A percentile compares a stretch with the other conserved stretches of the same genome.
These are phyloP conservation scores for Austroboletus rostrupii DNA, from an alignment of 1,284 basidiomycete species.

Conservation along the genomic window DNA sequence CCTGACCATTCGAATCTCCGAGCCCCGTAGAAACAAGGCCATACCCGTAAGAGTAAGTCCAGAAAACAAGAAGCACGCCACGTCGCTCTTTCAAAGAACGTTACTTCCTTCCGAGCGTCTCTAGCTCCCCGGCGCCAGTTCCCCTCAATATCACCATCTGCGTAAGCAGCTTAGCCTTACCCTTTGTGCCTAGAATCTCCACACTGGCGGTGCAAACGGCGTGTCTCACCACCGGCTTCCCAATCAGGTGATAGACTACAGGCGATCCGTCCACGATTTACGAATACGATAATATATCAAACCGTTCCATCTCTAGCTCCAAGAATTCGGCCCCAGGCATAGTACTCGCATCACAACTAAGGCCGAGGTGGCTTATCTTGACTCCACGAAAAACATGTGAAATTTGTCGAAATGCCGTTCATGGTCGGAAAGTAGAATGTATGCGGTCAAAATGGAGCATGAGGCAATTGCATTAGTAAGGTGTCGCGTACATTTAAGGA, in stretches of 20 bases:
- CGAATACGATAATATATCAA: too few species aligned
- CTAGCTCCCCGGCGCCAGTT: neutral
- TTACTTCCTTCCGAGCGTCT: too few species aligned
- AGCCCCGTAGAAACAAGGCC: slow-evolving; percentile 11
- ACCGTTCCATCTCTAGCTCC: too few species aligned
- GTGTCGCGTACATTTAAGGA: neutral
- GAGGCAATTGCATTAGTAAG: too few species aligned
- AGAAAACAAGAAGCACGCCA: neutral
- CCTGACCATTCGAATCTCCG: neutral
- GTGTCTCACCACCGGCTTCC: neutral
- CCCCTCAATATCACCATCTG: neutral
- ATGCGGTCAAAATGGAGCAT: neutral
- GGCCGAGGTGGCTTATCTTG: too few species aligned
- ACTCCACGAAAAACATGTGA: too few species aligned
- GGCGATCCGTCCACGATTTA: too few species aligned
- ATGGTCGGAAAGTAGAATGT: neutral
- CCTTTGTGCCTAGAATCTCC: neutral
- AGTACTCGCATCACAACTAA: too few species aligned
- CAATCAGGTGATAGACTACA: neutral
- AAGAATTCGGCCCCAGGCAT: too few species aligned
- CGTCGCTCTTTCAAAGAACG: neutral
- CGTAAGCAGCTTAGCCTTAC: neutral
- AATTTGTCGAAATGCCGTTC: too few species aligned
- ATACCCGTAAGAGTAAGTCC: slow-evolving; percentile 8
- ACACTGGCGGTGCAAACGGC: neutral